A percentile compares a stretch with the other conserved stretches of the same genome.
These are phyloP conservation scores for Pythium utonaiense DNA, from an alignment of 352 stramenopile species.

Conservation along the genomic window DNA sequence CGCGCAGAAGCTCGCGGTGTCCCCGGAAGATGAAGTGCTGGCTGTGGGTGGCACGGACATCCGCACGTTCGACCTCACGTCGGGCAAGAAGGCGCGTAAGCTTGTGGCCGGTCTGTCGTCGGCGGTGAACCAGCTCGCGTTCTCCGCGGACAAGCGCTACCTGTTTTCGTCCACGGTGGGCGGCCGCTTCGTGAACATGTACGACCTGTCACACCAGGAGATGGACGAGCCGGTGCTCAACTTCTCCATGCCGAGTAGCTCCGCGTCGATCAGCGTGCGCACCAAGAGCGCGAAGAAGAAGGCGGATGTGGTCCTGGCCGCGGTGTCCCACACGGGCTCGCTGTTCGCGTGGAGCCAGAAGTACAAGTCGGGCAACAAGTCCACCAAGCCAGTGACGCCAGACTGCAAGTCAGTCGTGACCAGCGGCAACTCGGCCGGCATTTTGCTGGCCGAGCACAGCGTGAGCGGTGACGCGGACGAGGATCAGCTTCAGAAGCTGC, in stretches of 20 bases:
- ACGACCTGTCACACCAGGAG: constrained; percentile 59
- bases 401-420: constrained; percentile 36
- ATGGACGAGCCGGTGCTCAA: constrained; percentile 69
- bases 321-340: constrained; percentile 52
- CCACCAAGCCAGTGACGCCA: constrained; percentile 63
- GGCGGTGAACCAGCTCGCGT: constrained; percentile 63
- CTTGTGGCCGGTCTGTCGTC: constrained; percentile 71
- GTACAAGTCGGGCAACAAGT: constrained; percentile 50
- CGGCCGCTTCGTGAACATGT: constrained; percentile 82
- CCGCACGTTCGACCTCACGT: constrained; percentile 71
- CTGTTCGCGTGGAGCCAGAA: constrained; percentile 75
- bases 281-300: constrained; percentile 52
- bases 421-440: constrained; percentile 32
- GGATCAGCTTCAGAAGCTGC: constrained; percentile 27
- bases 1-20: constrained; percentile 63
- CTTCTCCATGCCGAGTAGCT: constrained; percentile 69
- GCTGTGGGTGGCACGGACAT: constrained; percentile 60
- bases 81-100: constrained; percentile 78
- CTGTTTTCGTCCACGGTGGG: constrained; percentile 68
- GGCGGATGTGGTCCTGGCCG: constrained; percentile 57
- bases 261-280: constrained; percentile 42
- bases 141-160: constrained; percentile 60
- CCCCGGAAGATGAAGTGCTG: constrained; percentile 54
- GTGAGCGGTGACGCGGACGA: constrained; percentile 24
- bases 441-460: constrained; percentile 40